Evolutionary conservation across 1,284 basidiomycete species (phyloP), one percentile per base, ranked within the genome.

Genomic region (Earliella scabrosa): DNA sequence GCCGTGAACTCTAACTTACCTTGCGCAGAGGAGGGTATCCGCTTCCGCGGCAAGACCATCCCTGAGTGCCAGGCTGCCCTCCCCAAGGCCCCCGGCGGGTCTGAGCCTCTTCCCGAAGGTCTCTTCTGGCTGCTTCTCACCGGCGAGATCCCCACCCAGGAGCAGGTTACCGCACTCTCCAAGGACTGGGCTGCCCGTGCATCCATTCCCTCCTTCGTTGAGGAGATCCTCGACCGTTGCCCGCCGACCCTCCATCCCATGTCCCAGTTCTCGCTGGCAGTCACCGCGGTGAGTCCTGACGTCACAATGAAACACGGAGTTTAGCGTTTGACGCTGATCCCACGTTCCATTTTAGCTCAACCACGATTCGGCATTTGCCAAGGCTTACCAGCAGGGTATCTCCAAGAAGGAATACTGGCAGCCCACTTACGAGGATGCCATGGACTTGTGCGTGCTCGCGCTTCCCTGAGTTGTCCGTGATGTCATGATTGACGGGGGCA

Each of bases 371-470:
- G 93, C 94, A 54, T 98, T 98, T 71, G 95, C 97, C 65, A 93
- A 95, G 76, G 95, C 94, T 11, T 98, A 98, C 80, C 87, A 90
- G 61, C 81, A 92, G 68, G 97, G 97, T 65, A 85, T 97, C 68
- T 87, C 88, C 73, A 99, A 99, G 84, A 90, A 89, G 75, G 96
- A 98, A 56, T 98, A 98, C 84, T 99, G 97, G 97, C 87, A 90
- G 67, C 90, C 94, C 57, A 91, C 90, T 53, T 97, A 96, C 64
- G 97, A 99, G 73, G 97, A 99, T 78, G 87, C 91, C 52, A 96
- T 98, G 92, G 95, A 98, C 80, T 82, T 98, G 88, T 90, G 61
- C 52, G 86, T 73, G 4, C 5, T 14, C 11, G 13, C 21, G 6
- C n/a, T 41, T 10, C 8, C 13, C 7, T 8, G 18, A 5, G 4